Evolutionary conservation across 768 basidiomycete species (phyloP), one percentile per base, ranked within the genome.

Genomic region (Tricholoma flavovirens): DNA sequence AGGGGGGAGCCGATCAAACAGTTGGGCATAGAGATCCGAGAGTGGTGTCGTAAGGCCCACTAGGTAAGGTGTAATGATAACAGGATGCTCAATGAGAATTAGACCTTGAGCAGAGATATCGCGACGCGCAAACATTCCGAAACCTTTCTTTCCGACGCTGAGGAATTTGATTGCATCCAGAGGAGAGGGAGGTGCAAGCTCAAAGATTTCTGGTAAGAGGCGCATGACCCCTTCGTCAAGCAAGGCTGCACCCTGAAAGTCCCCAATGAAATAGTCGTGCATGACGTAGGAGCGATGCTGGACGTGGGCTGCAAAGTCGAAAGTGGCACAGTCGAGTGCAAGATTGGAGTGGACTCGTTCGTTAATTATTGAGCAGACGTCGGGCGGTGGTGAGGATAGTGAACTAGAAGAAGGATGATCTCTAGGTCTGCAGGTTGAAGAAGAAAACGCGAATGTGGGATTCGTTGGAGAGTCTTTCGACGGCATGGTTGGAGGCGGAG

Each of bases 51-150:
- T 67, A 54, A 53, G 67, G 60, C 32, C 65, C 58, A 59, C 66
- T 46, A 71, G 56, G 56, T 68, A 70, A 2, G 77, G 76, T 19
- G 71, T 68, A 40, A 78, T 69, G 38, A 77, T 60, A 8, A 67
- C 69, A 21, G 78, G 78, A 45, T 76, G 75, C 54, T 78, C 75
- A 24, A 64, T 58, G 11, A 71, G 51, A 42, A 78, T 71, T 15
- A 75, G 53, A 33, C 66, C 61, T 1, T 75, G 75, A 4, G 65
- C 59, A 19, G 66, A 57, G 9, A 76, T 70, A 19, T 64, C 58
- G 21, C 66, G 67, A 22, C 63, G 54, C 1, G 75, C 75, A 55
- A 76, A 76, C 64, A 75, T 66, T 1, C 72, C 75, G 14, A 64
- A 55, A 15, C 75, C 75, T 54, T 72, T 73, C 43, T 66, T 51